Base-by-base conservation (phyloP, 2,329 filamentous ascomycete genomes). In the Chrysoporthe puriensis region DNA sequence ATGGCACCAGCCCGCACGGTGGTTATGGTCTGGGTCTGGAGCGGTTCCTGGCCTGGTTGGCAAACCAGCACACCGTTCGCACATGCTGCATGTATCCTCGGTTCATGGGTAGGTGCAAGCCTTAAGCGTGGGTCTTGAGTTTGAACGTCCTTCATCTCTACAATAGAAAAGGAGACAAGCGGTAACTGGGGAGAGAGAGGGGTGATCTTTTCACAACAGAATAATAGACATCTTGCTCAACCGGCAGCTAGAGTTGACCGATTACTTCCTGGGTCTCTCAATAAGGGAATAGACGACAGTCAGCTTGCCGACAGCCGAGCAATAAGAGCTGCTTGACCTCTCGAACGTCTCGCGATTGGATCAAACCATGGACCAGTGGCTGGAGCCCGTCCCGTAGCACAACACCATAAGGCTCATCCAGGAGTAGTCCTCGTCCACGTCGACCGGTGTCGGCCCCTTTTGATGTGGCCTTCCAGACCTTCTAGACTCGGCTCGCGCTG, bases 1-100 rank as follows among this genome's bases (percentile, higher is more conserved):
- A 98, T 77, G 96, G 96, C 66, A 94, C 91, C 65, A 94, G 91
- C 57, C 93, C 94, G 40, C 95, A 98, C 80, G 94, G 94, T 71
- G 94, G 95, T 66, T 98, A 97, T 79, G 95, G 95, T 64, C 85
- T 99, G 61, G 96, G 96, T 73, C 86, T 97, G 63, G 95, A 98
- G 85, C 89, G 95, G 59, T 89, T 90, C 79, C 78, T 90, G 50
- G 87, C 87, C 16, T 89, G 87, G 87, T 79, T 90, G 73, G 84
- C 83, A 72, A 87, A 88, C 78, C 86, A 88, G 77, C 86, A 87
- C 77, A 88, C 86, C 18, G 88, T 90, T 63, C 83, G 88, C 66
- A 86, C 86, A 67, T 88, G 88, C 73, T 92, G 90, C 79, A 79
- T 94, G 81, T 94, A 94, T 77, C 91, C 91, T 71, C 87, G 91